Evolutionary conservation across 306 rosid genomes (phyloP), one percentile per base, ranked within the genome.

Genomic region (Oxytropis ochrocephala): DNA sequence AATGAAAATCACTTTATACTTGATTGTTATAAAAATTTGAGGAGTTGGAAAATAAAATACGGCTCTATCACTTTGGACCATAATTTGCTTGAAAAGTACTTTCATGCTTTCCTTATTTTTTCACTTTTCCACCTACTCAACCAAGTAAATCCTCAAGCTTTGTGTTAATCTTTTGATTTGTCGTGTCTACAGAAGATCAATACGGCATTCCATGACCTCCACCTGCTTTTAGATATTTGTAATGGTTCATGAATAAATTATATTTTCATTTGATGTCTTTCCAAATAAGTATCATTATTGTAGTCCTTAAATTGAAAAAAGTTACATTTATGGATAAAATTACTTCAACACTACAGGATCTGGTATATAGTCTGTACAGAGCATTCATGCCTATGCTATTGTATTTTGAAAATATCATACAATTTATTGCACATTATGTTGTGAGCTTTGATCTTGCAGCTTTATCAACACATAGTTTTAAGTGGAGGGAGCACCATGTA

Each of bases 401-500:
- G 48, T 69, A 57, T 69, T 73, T 76, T 73, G 56, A 62, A 64
- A 35, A 11, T 55, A 43, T 65, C 38, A 11, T 47, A 58, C 68
- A 71, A 78, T 65, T 71, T 65, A 65, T 64, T 27, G 27, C 33
- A 17, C 32, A 51, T 75, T 27, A 57, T 76, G 16, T 56, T 49
- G 24, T 72, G 17, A 46, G 29, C 69, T 71, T 73, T 70, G 77
- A 14, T 71, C 65, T 79, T 83, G 84, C 92, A 95, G 99, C 91
- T 95, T 76, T 95, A 95, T 83, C 99, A 95, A 79, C 99, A 95
- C 79, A 95, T 95, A 55, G 99, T 95, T 76, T 80, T 95, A 78
- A 95, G 99, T 79, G 97, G 99, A 78, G 99, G 99, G 70, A 95
- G 99, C 88, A 95, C 99, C 52, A 95, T 95, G 99, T 95, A 91